Conservation (phyloP, 1,284 basidiomycete genomes). For the Xerocomus nothofagi region DNA sequence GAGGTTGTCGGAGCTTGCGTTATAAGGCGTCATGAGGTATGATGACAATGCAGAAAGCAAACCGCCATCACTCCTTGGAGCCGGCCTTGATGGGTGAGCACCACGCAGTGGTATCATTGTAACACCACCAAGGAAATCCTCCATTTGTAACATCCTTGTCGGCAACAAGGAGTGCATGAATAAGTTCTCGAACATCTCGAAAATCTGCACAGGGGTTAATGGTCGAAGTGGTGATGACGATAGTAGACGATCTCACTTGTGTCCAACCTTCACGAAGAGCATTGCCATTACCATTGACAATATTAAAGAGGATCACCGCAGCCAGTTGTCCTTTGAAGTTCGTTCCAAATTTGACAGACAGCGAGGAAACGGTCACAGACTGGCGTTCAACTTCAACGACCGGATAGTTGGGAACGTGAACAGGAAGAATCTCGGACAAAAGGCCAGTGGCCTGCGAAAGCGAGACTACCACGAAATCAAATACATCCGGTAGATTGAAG, state of each 20-base stretch:
- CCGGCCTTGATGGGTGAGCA: constrained; percentile 63
- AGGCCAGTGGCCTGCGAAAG: constrained; percentile 87
- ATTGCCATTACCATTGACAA: constrained; percentile 96
- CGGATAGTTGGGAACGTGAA: constrained; percentile 83
- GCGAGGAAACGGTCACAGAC: constrained; percentile 84
- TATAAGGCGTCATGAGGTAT: constrained; percentile 95
- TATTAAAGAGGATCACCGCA: constrained; percentile 96
- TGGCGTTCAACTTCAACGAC: constrained; percentile 93
- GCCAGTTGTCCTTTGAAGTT: constrained; percentile 97
- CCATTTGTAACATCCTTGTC: constrained; percentile 89
- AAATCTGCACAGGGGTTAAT: constrained; percentile 60
- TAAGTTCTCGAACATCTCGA: constrained; percentile 97
- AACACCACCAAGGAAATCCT: constrained; percentile 90
- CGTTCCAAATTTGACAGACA: constrained; percentile 93
- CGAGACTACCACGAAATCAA: constrained; percentile 94
- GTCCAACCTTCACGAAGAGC: constrained; percentile 94
- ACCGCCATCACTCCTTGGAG: constrained; percentile 80
- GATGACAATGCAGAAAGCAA: constrained; percentile 93
- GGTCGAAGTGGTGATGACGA: not conserved
- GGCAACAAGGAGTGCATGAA: constrained; percentile 94
- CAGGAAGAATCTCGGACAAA: constrained; percentile 70
- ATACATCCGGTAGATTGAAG: constrained; percentile 90
- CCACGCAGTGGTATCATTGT: constrained; percentile 88
- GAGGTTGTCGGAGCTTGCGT: constrained; percentile 64
- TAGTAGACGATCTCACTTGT: constrained; percentile 52